Evolutionary conservation across 2,329 filamentous ascomycete genomes (phyloP), one percentile per base, ranked within the genome.

Genomic region (Rasamsonia emersonii): DNA sequence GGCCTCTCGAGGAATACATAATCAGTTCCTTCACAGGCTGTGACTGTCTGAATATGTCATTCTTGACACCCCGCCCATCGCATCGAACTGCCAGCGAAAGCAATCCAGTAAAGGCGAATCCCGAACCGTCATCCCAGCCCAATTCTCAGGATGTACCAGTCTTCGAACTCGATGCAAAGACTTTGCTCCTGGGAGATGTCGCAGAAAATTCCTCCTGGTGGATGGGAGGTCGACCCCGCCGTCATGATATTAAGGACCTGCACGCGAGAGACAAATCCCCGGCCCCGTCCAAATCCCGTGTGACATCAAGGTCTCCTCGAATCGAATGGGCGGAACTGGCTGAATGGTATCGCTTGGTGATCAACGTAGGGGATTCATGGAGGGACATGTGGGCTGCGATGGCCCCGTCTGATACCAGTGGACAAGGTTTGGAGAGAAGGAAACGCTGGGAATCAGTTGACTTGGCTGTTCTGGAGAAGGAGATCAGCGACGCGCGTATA

Each of bases 121-220:
- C 41, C 26, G 41, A 53, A 18, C 39, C 40, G 44, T 43, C 56
- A 38, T 40, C 61, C 54, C 32, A 44, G 36, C 37, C 50, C 35
- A 41, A 44, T 14, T 18, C 45, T 25, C 32, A 43, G 16, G 40
- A 41, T 7, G 62, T 61, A 25, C 60, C 62, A 16, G 56, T 77
- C 3, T 70, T 70, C 20, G 78, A 83, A 30, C 59, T 86, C 13
- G 84, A 91, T 51, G 74, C 80, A 1, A 91, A 86, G 49, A 71
- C 82, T 4, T 62, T 89, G 13, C 64, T 86, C 5, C 56, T 88
- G 2, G 83, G 82, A 2, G 75, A 88, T 46, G 69, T 88, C 43
- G 81, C 79, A 1, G 84, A 91, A 51, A 91, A 91, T 49, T 83
- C 82, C 2, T 74, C 73, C 5, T 89, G 82, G 84, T 89, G 83